A percentile compares a stretch with the other conserved stretches of the same genome.
Conservation (phyloP, 192 early-diverging fungal species). For the Dissophora ornata region DNA sequence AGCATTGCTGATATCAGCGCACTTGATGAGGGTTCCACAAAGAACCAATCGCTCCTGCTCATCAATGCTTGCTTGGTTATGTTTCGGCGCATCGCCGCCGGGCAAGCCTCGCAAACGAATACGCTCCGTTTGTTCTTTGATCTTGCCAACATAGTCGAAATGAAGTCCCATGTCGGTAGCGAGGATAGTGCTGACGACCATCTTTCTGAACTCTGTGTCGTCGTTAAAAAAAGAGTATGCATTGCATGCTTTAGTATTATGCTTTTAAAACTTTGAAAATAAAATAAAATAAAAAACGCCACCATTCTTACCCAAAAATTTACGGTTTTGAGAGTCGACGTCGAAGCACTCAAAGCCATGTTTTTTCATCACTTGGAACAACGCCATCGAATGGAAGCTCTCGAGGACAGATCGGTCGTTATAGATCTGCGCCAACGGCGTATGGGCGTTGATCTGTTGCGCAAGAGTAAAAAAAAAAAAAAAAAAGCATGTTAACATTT, state of each 20-base stretch:
- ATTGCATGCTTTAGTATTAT: too few species aligned
- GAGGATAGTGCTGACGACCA: conserved; percentile 76
- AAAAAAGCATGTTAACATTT: not conserved
- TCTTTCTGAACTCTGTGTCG: conserved; percentile 73
- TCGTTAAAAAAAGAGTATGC: not conserved
- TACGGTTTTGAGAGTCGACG: conserved; percentile 47
- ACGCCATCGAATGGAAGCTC: conserved; percentile 87
- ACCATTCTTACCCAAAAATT: conserved; percentile 46
- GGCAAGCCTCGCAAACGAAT: conserved; percentile 51
- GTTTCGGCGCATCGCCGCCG: conserved; percentile 56
- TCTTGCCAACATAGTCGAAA: conserved; percentile 80
- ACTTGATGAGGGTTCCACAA: conserved; percentile 81
- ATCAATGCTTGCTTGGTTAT: conserved; percentile 53
- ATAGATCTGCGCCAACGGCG: conserved; percentile 90
- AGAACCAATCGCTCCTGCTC: conserved; percentile 71
- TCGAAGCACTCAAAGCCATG: conserved; percentile 64
- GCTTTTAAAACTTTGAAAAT: not conserved
- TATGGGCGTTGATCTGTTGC: conserved; percentile 69
- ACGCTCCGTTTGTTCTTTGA: conserved; percentile 70
- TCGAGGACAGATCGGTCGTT: conserved; percentile 95
- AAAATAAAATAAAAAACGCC: not conserved
- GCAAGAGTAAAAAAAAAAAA: not conserved
- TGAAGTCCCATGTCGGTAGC: conserved; percentile 88
- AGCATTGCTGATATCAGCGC: conserved; percentile 85
- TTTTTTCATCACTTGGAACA: conserved; percentile 74